Base-by-base conservation (phyloP, 176 grass and related monocot species). In the Elaeis guineensis region DNA sequence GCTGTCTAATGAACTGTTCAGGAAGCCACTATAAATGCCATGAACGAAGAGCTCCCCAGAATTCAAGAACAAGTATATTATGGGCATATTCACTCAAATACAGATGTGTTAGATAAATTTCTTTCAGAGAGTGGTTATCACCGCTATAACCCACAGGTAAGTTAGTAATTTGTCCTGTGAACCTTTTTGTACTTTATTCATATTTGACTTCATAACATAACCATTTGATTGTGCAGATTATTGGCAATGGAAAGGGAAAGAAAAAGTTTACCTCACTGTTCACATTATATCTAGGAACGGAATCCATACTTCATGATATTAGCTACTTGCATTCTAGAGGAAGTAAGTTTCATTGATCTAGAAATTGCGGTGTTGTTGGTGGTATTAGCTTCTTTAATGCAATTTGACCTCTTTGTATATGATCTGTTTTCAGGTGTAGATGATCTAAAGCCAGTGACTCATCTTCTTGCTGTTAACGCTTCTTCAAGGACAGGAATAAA, bases 11-110 rank as follows among this genome's bases (percentile, higher is more conserved):
- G 35, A 44, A 44, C 22, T 51, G 19, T 59, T 54, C 71, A 97
- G 93, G 93, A 97, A 3, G 72, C 84, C 4, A 85, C 85, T 50
- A 91, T 89, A 70, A 89, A 85, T 83, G 93, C 93, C 57, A 89
- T 97, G 87, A 91, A 97, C 22, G 84, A 80, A 60, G 93, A 97
- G 65, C 77, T 91, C 61, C 93, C 83, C 52, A 91, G 78, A 80
- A 91, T 97, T 83, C 93, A 97, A 83, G 93, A 97, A 73, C 93
- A 97, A 85, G 87, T 97, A 61, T 97, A 97, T 78, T 97, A 97
- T 78, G 93, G 93, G 29, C 87, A 97, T 85, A 91, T 97, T 55
- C 77, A 82, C 29, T 85, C 93, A 39, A 85, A 89, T 52, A 97
- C 93, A 49, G 87, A 97, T 76, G 80, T 97, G 67, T 69, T 97